phyloP scores from a whole-genome alignment of 345 rosid genomes.

The Passiflora organensis region DNA sequence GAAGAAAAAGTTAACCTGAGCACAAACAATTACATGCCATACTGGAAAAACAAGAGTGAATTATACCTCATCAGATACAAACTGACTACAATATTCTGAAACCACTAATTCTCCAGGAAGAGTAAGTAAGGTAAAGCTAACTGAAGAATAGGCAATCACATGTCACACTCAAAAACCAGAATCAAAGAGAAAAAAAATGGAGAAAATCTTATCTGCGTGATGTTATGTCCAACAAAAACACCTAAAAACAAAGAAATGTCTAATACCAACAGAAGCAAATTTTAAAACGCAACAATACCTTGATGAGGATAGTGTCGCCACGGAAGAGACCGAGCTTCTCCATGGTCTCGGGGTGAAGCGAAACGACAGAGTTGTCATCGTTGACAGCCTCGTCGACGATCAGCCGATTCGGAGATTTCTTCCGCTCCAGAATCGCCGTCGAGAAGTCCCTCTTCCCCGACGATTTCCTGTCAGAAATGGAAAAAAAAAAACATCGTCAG shows the following conservation, averaged over 20 bases:
- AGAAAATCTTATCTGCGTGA: no score
- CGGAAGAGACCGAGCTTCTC: conserved; percentile 21
- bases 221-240: no score
- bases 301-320: conserved; percentile 11
- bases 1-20: no score
- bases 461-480: conserved; percentile 1
- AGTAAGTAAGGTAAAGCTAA: no score
- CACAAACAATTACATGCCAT: no score
- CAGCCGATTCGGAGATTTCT: conserved; percentile 16
- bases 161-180: no score
- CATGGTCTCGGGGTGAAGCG: conserved; percentile 15
- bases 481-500: neutral
- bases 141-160: no score
- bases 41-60: no score
- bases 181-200: no score
- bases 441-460: conserved; percentile 13
- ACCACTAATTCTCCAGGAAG: no score
- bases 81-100: no score
- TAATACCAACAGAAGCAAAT: neutral
- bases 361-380: conserved; percentile 20
- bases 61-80: no score
- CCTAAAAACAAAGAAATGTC: neutral
- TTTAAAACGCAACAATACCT: neutral
- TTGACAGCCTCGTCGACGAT: conserved; percentile 17
- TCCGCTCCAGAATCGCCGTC: conserved; percentile 18